Evolutionary conservation across 2,329 filamentous ascomycete species (phyloP), one percentile per base, ranked within the genome.

Genomic region (Aspergillus vadensis): DNA sequence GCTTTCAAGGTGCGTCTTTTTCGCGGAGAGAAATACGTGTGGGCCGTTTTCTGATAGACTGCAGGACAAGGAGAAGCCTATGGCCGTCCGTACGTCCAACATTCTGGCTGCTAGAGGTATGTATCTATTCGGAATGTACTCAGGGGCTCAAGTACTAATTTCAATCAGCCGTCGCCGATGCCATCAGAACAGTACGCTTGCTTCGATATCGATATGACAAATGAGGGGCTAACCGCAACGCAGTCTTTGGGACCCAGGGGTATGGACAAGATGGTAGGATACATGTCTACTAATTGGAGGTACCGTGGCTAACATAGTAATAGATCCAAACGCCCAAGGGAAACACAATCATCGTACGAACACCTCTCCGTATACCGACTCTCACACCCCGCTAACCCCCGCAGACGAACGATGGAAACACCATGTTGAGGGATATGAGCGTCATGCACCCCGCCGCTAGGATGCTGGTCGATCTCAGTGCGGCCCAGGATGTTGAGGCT

Each of bases 391-490:
- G 57, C 76, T 76, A 67, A 79, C 65, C 63, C 62, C 63, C 65
- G 63, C 66, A 82, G 80, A 99, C 95, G 74, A 99, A 99, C 83
- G 95, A 99, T 80, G 95, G 95, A 77, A 96, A 96, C 82, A 99
- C 95, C 60, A 99, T 99, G 94, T 82, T 99, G 74, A 96, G 91
- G 82, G 94, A 94, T 83, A 98, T 99, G 95, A 91, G 91, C 67
- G 95, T 99, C 68, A 92, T 99, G 90, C 95, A 99, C 76, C 95
- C 95, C n/a, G 96, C 96, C 52, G 95, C 95, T 55, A 97, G 97
- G 83, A 99, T 99, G 95, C 85, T 99, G 69, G 95, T 99, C 73
- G 93, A 99, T 78, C 86, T 99, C 64, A 96, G 94, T 72, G 91
- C 95, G 68, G 95, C 95, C 67, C 95, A 99, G 79, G 95, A 99